These are phyloP conservation scores for Rubus parviflorus DNA, from an alignment of 306 rosid species.

Conservation along the genomic window DNA sequence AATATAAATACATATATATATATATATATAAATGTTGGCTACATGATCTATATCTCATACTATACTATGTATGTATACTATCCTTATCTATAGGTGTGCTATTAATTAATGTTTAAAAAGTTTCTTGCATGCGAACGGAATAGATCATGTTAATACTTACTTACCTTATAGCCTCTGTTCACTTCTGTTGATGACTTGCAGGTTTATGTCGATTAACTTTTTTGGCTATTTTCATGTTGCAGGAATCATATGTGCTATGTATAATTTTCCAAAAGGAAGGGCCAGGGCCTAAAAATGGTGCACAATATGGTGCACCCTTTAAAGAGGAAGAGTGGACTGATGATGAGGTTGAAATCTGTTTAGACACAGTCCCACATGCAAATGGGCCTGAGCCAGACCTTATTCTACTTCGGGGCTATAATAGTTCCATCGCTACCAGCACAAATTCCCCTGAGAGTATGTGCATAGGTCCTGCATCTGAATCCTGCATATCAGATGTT, in stretches of 20 bases:
- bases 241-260: conserved; percentile 72
- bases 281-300: conserved; percentile 66
- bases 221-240: conserved; percentile 24
- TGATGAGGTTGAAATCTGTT: conserved; percentile 35
- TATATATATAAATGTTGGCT: not conserved
- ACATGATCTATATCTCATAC: not conserved
- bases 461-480: conserved; percentile 26
- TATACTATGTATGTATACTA: not conserved
- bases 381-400: conserved; percentile 14
- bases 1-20: too few relatives aligned
- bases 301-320: conserved; percentile 62
- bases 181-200: not conserved
- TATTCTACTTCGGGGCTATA: conserved; percentile 8
- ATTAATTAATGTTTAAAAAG: not conserved
- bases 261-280: conserved; percentile 66
- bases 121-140: not conserved
- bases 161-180: not conserved
- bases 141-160: too few relatives aligned
- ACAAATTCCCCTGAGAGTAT: conserved; percentile 20
- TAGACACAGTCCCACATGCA: conserved; percentile 26
- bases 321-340: conserved; percentile 64
- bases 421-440: conserved; percentile 27
- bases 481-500: conserved; percentile 38
- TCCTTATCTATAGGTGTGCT: not conserved
- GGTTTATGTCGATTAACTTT: conserved; percentile 22